Base-by-base conservation (phyloP, 1,284 basidiomycete genomes). In the Vanrija pseudolonga region DNA sequence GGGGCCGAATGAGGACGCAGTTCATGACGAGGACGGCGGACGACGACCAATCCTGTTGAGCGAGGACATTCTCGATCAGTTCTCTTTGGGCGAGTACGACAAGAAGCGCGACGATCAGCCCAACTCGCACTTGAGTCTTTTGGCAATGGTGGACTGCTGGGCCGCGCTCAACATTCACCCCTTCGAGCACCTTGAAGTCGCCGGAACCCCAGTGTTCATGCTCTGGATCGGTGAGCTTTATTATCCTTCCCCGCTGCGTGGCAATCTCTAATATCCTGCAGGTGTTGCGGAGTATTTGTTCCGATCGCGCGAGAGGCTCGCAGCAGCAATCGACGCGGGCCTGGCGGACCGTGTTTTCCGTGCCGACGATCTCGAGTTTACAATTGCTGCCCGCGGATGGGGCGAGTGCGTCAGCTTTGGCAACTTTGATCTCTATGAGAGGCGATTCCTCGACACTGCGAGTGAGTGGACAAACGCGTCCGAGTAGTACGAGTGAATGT, bases 121-220 rank as follows among this genome's bases (percentile, higher is more conserved):
- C 15, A 98, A 98, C 74, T 96, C 91, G 12, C 96, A 98, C 74
- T 84, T 98, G 50, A 88, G 91, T 9, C 80, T 98, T n/a, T 83
- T 98, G 43, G 93, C 94, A 17, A 98, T 98, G 89, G 96, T 98
- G 32, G 96, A 98, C 76, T 96, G 91, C 71, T 98, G 95, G 96
- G 87, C 90, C 11, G 82, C 84, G 45, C 84, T 98, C 51, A 80
- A 80, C 5, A 93, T 98, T 71, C 84, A 90, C 54, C 96, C 95
- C 0, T 97, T 91, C 71, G 85, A 85, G 40, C 93, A 98, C 77
- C 85, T 98, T 56, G 84, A 89, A 23, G 84, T 98, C 41, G 95
- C 95, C 0, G 95, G 94, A 6, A 98, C 95, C 3, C 95, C 96
- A 0, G 84, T 98, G 48, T 98, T 98, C 78, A 85, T 93, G 48